Percentiles rank a stretch among this genome's conserved stretches.
Conservation (phyloP, 192 early-diverging fungal genomes). For the Kickxella alabastrina region DNA sequence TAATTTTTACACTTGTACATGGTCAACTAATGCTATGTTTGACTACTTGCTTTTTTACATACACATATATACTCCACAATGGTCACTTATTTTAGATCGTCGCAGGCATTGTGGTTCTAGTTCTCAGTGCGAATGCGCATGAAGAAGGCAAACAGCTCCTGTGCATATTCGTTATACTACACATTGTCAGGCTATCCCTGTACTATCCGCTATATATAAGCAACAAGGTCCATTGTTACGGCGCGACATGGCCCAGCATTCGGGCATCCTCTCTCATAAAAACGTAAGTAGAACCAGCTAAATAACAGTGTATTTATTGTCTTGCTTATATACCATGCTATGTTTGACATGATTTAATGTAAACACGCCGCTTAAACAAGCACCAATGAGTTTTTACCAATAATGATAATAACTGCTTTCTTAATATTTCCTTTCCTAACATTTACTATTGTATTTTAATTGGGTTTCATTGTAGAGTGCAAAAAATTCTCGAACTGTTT, state of each 20-base stretch:
- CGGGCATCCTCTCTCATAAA: not conserved
- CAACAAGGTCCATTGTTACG: slow-evolving; percentile 54
- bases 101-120: slow-evolving; percentile 53
- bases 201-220: slow-evolving; percentile 62
- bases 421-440: not conserved
- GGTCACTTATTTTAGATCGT: slow-evolving; percentile 59
- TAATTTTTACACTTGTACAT: no score
- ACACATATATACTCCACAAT: no score
- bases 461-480: slow-evolving; percentile 45
- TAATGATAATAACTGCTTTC: not conserved
- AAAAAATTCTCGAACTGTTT: slow-evolving; percentile 58
- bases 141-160: slow-evolving; percentile 54
- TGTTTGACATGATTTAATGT: not conserved
- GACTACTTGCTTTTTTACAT: not conserved
- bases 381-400: no score
- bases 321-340: not conserved
- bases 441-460: not conserved
- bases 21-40: no score
- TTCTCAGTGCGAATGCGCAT: slow-evolving; percentile 46
- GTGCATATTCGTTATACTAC: slow-evolving; percentile 57
- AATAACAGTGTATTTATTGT: not conserved
- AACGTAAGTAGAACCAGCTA: slow-evolving; percentile 8
- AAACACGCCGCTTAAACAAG: no score
- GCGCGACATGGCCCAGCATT: not conserved
- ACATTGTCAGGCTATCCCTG: slow-evolving; percentile 56